Percentiles rank a stretch among this genome's conserved stretches.
phyloP scores from a whole-genome alignment of 306 rosid genomes.

The Trifolium dubium region DNA sequence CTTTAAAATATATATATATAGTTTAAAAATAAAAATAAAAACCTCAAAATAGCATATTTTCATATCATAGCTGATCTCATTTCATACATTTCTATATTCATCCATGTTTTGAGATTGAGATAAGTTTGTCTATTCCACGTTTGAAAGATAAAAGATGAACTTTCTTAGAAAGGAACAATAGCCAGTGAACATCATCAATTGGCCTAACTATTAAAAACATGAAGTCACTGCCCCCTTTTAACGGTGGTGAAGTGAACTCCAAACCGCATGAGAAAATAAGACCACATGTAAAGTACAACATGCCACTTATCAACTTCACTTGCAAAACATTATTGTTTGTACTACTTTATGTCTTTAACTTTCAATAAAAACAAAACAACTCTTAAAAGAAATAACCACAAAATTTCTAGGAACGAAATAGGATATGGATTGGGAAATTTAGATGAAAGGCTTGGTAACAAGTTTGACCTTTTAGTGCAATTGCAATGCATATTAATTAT shows the following conservation, averaged over 20 bases:
- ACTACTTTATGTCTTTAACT: not conserved
- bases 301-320: slow-evolving; percentile 28
- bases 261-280: slow-evolving; percentile 16
- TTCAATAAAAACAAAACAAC: slow-evolving; percentile 19
- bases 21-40: too few relatives aligned
- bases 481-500: slow-evolving; percentile 5
- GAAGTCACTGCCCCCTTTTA: not conserved
- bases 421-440: not conserved
- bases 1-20: too few relatives aligned
- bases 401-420: too few relatives aligned
- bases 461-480: slow-evolving; percentile 19
- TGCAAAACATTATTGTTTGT: slow-evolving; percentile 18
- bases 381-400: not conserved
- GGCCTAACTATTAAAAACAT: slow-evolving; percentile 9
- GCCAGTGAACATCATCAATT: slow-evolving; percentile 10
- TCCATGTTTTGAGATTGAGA: too few relatives aligned
- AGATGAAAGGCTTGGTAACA: not conserved
- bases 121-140: slow-evolving; percentile 35
- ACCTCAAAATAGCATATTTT: too few relatives aligned
- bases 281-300: slow-evolving; percentile 5
- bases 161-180: slow-evolving; percentile 28
- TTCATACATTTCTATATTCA: too few relatives aligned
- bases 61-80: too few relatives aligned
- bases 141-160: not conserved
- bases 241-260: not conserved